Percentiles rank a stretch among this genome's conserved stretches.
Conservation (phyloP, 108 stramenopile genomes). For the Heterococcus sp. region DNA sequence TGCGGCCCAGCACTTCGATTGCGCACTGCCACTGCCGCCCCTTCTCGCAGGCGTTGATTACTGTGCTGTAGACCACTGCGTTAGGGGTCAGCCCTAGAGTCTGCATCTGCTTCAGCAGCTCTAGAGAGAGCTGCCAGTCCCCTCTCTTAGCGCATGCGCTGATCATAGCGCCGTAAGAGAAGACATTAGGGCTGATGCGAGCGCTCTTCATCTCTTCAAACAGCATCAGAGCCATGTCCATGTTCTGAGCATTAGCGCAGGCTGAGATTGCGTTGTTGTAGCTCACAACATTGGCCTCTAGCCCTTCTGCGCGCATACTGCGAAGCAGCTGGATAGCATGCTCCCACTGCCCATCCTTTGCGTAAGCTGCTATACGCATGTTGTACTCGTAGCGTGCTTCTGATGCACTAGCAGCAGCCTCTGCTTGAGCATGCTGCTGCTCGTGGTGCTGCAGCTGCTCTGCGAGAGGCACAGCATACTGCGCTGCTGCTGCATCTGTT, state of each 20-base stretch:
- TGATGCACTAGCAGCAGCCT: neutral
- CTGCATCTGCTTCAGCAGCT: constrained; percentile 17
- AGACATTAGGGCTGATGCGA: constrained; percentile 29
- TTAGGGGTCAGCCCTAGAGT: constrained; percentile 24
- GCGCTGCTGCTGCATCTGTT: neutral
- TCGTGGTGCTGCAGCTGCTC: neutral
- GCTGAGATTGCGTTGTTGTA: constrained; percentile 44
- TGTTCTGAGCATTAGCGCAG: constrained; percentile 37
- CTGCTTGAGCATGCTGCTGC: neutral
- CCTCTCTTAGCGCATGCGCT: constrained; percentile 43
- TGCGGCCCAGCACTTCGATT: constrained; percentile 20
- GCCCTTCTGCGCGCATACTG: too few species aligned
- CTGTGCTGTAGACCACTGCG: constrained; percentile 24
- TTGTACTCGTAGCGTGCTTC: too few species aligned
- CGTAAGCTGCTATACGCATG: too few species aligned
- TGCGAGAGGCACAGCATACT: neutral
- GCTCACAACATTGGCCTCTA: constrained; percentile 43
- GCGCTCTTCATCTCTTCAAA: constrained; percentile 38
- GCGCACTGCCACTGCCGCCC: constrained; percentile 39
- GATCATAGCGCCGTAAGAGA: constrained; percentile 43
- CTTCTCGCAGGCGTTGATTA: constrained; percentile 28
- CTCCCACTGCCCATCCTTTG: too few species aligned
- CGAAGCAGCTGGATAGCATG: too few species aligned
- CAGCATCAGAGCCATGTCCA: constrained; percentile 24
- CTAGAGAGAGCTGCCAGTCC: constrained; percentile 10